Evolutionary conservation across 805 yeast species (phyloP), one percentile per base, ranked within the genome.

Genomic region (Starmerella floricola): DNA sequence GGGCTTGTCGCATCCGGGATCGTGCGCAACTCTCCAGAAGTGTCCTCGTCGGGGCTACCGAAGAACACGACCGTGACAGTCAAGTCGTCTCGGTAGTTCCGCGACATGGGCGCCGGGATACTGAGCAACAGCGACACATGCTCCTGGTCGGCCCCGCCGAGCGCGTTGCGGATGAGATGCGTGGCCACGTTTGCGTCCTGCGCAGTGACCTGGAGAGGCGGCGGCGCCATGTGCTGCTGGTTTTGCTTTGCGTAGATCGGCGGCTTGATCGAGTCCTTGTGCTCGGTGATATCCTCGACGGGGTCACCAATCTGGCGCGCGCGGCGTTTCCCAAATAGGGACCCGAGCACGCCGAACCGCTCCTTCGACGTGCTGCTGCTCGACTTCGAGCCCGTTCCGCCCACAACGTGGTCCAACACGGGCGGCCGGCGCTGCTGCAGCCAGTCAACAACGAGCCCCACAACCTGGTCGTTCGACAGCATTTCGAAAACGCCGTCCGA

Each of bases 51-150:
- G 13, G 48, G 48, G 23, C 57, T 74, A 11, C 94, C 94, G 59
- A 91, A 91, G 62, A 91, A 91, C 2, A 88, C 84, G 19, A 91
- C 98, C 2, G 95, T 85, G 4, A 87, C 96, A 0, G 97, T 87
- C 57, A 91, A 69, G 61, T 91, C 98, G 63, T 91, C 98, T 60
- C 98, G 76, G 62, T 87, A 88, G 34, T 85, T 72, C 62, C 98
- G 76, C 17, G 95, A 80, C 52, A 81, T 72, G 2, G 97, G 96
- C 15, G 86, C 74, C 16, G 97, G 97, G 40, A 91, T 85, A 41
- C 91, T 79, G 15, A 86, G 79, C 46, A 91, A 66, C 73, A 91
- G 82, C 18, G 87, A 76, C 2, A 87, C 86, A 53, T 85, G 87
- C 48, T 88, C 95, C 49, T 76, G 74, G 31, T 83, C 78, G 0